Evolutionary conservation across 2,329 filamentous ascomycete genomes (phyloP).

Genomic region (Pseudogymnoascus sp.): DNA sequence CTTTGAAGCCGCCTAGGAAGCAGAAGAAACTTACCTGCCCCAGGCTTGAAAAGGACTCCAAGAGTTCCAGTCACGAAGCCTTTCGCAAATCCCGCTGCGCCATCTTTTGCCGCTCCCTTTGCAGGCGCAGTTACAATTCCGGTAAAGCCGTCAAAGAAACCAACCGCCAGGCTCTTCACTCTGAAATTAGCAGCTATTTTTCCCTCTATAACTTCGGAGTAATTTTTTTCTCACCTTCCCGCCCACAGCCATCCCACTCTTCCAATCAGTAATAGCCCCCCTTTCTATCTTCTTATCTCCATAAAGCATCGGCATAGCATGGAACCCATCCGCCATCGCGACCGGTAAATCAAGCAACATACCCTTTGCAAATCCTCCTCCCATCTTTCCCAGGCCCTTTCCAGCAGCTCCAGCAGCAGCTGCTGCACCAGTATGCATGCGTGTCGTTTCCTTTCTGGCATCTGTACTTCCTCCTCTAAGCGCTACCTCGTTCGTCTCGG

Average conservation of each 20-base stretch:
- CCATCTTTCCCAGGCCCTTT: constrained; percentile 31
- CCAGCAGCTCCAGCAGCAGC: constrained; percentile 12
- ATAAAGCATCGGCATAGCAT: constrained; percentile 15
- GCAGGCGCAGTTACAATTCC: too few relatives aligned
- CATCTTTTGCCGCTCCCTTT: too few relatives aligned
- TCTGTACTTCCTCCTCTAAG: not conserved
- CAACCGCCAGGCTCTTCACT: constrained; percentile 57
- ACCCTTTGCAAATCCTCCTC: constrained; percentile 27
- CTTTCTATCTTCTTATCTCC: not conserved
- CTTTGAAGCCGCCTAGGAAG: too few relatives aligned
- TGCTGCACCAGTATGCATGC: constrained; percentile 1
- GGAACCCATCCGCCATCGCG: constrained; percentile 17
- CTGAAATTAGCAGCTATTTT: constrained; percentile 45
- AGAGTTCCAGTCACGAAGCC: constrained; percentile 10
- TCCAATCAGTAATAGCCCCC: not conserved
- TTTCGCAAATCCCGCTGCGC: constrained; percentile 26
- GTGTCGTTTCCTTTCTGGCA: not conserved
- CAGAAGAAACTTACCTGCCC: not conserved
- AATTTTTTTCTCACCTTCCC: constrained; percentile 60
- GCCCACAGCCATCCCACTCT: constrained; percentile 43
- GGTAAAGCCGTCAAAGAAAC: constrained; percentile 67
- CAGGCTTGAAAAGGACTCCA: constrained; percentile 10
- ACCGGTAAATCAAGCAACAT: constrained; percentile 23
- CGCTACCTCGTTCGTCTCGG: not conserved
- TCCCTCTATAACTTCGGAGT: constrained; percentile 61